Conservation (phyloP, 306 rosid genomes). For the Sesbania bispinosa region DNA sequence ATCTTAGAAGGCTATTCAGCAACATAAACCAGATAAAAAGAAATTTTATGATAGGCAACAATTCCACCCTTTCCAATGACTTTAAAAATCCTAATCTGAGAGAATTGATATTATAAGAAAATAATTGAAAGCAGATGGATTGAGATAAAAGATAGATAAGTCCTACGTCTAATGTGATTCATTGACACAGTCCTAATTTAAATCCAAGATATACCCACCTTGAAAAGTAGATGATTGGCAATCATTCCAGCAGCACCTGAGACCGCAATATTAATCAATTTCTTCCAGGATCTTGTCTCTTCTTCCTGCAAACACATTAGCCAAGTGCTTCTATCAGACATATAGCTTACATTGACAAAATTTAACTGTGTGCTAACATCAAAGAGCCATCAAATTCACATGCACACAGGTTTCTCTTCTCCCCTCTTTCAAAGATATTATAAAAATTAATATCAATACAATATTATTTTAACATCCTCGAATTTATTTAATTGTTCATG, state of each 20-base stretch:
- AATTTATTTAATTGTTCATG: too few relatives aligned
- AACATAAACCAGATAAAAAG: not conserved
- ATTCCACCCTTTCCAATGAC: not conserved
- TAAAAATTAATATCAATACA: too few relatives aligned
- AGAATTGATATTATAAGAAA: not conserved
- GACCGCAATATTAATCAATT: constrained; percentile 75
- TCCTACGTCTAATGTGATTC: not conserved
- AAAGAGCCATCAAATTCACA: not conserved
- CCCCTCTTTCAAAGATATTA: too few relatives aligned
- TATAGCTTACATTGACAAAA: not conserved
- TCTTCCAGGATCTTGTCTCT: constrained; percentile 95
- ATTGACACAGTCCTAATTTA: not conserved
- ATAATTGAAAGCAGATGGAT: not conserved
- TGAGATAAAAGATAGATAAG: not conserved
- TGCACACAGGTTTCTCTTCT: too few relatives aligned
- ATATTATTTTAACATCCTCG: too few relatives aligned
- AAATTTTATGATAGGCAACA: not conserved
- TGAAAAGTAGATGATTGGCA: constrained; percentile 90
- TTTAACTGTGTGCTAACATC: not conserved
- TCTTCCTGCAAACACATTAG: constrained; percentile 62
- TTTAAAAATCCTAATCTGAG: not conserved
- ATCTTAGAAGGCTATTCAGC: not conserved
- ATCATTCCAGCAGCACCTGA: constrained; percentile 99
- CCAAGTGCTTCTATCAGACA: constrained; percentile 3
- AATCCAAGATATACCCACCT: constrained; percentile 47